A percentile compares a stretch with the other conserved stretches of the same genome.
Evolutionary conservation across 2,329 filamentous ascomycete genomes (phyloP).

Genomic region (Coniella vitis): DNA sequence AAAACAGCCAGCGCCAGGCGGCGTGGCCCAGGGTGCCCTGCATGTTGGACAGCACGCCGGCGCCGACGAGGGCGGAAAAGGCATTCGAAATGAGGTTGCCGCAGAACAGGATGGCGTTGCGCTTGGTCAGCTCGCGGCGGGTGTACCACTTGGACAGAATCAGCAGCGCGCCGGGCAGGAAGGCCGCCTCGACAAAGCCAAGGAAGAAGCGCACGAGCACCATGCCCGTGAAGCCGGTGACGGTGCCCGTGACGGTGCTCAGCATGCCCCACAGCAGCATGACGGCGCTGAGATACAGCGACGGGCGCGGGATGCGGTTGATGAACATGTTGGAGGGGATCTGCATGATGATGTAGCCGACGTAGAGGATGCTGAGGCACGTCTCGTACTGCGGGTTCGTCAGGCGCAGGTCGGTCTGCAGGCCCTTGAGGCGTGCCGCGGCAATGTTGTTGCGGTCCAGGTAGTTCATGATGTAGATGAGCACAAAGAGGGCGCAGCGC

Average conservation of each 20-base stretch:
- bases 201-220: constrained; percentile 52
- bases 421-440: constrained; percentile 56
- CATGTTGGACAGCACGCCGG: constrained; percentile 53
- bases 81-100: constrained; percentile 54
- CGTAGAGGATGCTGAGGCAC: constrained; percentile 57
- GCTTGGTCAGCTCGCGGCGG: constrained; percentile 45
- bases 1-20: constrained; percentile 57
- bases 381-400: constrained; percentile 55
- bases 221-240: constrained; percentile 46
- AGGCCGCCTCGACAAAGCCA: constrained; percentile 57
- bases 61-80: constrained; percentile 52
- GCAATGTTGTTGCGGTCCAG: constrained; percentile 61
- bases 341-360: constrained; percentile 60
- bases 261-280: constrained; percentile 57
- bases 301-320: constrained; percentile 45
- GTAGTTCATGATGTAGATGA: constrained; percentile 75
- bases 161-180: constrained; percentile 56
- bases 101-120: constrained; percentile 53
- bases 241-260: constrained; percentile 49
- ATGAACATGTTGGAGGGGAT: constrained; percentile 52
- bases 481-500: constrained; percentile 59
- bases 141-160: constrained; percentile 64
- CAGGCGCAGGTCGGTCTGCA: constrained; percentile 54
- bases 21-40: constrained; percentile 45
- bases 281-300: constrained; percentile 42